Conservation (phyloP, 225 moss, liverwort and hornwort species). For the Physcomitrellopsis africana region DNA sequence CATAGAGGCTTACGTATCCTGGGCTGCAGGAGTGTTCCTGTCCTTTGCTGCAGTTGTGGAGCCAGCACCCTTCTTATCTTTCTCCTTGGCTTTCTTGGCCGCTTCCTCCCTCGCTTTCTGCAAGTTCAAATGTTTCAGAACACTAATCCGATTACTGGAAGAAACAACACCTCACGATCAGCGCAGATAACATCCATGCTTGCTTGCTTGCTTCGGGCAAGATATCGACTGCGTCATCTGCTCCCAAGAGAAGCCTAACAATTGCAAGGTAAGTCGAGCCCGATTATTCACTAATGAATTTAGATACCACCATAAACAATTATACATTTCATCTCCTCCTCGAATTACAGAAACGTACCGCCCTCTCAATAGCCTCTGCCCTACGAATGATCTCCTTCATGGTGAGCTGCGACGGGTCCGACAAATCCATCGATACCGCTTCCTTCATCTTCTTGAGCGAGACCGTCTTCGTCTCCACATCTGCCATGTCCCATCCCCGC, state of each 20-base stretch:
- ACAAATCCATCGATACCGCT: slow-evolving; percentile 66
- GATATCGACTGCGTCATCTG: not conserved
- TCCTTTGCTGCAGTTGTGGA: slow-evolving; percentile 27
- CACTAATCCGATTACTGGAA: not conserved
- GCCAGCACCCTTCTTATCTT: slow-evolving; percentile 38
- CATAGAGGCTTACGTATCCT: slow-evolving; percentile 44
- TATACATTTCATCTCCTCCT: not conserved
- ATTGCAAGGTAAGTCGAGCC: not conserved
- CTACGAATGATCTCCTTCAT: slow-evolving; percentile 91
- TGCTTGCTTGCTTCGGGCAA: not conserved
- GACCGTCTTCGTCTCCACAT: slow-evolving; percentile 47
- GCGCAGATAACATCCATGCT: not conserved
- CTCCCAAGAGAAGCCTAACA: not conserved
- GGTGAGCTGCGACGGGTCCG: slow-evolving; percentile 71
- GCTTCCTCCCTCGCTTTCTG: slow-evolving; percentile 75
- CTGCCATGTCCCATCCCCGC: slow-evolving; percentile 30
- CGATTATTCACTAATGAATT: not conserved
- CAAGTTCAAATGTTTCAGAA: slow-evolving; percentile 5
- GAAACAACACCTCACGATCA: slow-evolving; percentile 8
- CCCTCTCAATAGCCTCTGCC: slow-evolving; percentile 92
- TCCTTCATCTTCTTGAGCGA: slow-evolving; percentile 48
- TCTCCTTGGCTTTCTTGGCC: slow-evolving; percentile 57
- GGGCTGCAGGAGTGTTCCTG: slow-evolving; percentile 24
- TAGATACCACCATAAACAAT: not conserved
- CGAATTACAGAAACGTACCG: slow-evolving; percentile 44